Evolutionary conservation across 176 grass and related monocot species (phyloP), one percentile per base, ranked within the genome.

Genomic region (Lolium rigidum): DNA sequence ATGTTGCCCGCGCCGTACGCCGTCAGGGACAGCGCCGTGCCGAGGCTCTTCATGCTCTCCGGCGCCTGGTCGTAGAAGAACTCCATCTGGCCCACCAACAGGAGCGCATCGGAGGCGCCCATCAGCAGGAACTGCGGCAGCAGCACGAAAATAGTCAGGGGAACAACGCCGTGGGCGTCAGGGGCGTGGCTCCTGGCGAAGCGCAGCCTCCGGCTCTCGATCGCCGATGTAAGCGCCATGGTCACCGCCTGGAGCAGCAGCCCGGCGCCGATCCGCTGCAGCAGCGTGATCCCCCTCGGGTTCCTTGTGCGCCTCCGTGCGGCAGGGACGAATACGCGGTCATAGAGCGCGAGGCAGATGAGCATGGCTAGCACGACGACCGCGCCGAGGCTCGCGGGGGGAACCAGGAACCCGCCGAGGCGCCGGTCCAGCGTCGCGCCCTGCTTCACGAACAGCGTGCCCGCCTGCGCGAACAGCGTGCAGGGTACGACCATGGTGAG

Each of bases 51-150:
- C 93, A 94, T 92, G 41, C 90, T 85, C 77, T 97, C 94, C 0
- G 91, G 94, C 72, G 94, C 94, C 85, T 96, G 94, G 80, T 96
- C 94, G 74, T 96, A 96, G 91, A 96, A 93, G 79, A 96, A 96
- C 85, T 93, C 94, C 69, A 96, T 89, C 93, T 21, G 88, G 85
- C 86, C 93, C 35, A 90, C 88, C 25, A 71, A 77, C 14, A 85
- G 62, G 77, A 94, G 84, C 20, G 86, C 77, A 58, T 94, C 90
- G 14, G 87, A 85, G n/a, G 86, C 1, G 0, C 90, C 90, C 56
- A 92, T 81, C 12, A 94, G 82, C 72, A 94, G 38, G 70, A 87
- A 94, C 80, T 94, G 93, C 6, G 93, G 93, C 41, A 92, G 87
- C 15, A 94, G 84, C 39, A 93, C 21, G 73, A 98, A 93, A 51